These are phyloP conservation scores for Blastocystis hominis DNA, from an alignment of 352 stramenopile species.

Conservation along the genomic window DNA sequence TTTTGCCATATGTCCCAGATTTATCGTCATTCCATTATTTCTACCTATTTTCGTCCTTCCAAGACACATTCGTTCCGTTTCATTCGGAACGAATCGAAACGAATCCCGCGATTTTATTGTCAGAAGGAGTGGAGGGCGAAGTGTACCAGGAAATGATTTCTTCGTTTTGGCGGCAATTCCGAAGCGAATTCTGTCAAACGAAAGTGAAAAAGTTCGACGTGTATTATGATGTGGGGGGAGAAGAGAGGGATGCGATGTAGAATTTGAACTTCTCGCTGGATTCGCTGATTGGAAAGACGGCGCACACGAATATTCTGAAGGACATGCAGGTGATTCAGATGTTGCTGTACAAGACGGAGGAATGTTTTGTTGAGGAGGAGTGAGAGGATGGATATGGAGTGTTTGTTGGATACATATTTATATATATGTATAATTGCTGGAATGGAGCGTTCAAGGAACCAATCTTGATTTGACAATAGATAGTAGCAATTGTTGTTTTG, in stretches of 20 bases:
- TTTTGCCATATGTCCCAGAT: neutral
- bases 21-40: conserved; percentile 8
- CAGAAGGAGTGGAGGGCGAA: neutral
- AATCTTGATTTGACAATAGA: no score
- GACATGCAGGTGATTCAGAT: conserved; percentile 43
- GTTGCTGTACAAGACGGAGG: neutral
- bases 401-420: neutral
- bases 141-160: conserved; percentile 49
- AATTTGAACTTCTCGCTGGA: conserved; percentile 33
- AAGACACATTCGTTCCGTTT: conserved; percentile 50
- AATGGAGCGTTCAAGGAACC: no score
- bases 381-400: neutral
- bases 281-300: conserved; percentile 47
- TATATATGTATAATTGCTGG: neutral
- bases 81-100: conserved; percentile 32
- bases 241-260: neutral
- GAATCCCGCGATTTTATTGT: neutral
- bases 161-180: neutral
- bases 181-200: neutral
- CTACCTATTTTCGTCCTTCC: conserved; percentile 41
- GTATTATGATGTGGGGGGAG: conserved; percentile 15
- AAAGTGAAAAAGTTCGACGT: conserved; percentile 53
- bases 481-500: no score
- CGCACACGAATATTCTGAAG: conserved; percentile 38
- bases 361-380: conserved; percentile 4